Base-by-base conservation (phyloP, 176 grass and related monocot species). In the Avena eriantha region DNA sequence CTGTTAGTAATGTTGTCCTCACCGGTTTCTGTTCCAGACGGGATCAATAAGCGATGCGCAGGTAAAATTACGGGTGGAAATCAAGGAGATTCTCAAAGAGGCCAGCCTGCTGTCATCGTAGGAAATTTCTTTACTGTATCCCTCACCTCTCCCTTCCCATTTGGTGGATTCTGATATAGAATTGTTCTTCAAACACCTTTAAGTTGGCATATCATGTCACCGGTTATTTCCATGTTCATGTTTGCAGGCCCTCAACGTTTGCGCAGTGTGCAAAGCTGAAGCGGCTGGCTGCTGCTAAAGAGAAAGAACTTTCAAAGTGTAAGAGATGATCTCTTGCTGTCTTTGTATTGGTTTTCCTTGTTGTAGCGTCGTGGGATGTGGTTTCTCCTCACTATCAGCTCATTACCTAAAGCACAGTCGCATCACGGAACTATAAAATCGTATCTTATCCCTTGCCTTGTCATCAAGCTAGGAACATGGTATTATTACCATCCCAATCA, bases 201-300 rank as follows among this genome's bases (percentile, higher is more conserved):
- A 45, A 50, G 17, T 82, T 82, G 14, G 49, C 6, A 8, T 8
- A 41, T 51, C 36, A 41, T 74, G 26, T 89, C 16, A 72, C 72
- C 65, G 49, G 48, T 67, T 77, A 3, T 54, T 76, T 35, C 31
- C 31, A 2, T 87, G 31, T 24, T 83, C 66, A 33, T 79, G 31
- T 57, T 76, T 79, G 72, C 80, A 99, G 97, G 59, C 97, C 97
- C 48, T 93, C 97, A 14, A 99, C 94, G 24, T 99, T 99, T 94
- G 97, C 97, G 33, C 97, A 99, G 72, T 89, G 94, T 1, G 97
- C 97, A 51, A 99, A 94, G 77, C 90, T 96, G 65, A 99, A 86
- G 82, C 77, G 94, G 60, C 21, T 90, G 63, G 94, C 92, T 90
- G 92, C 56, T 26, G 76, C 92, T 23, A 94, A 99, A 88, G 97